Evolutionary conservation across 257 asterid genomes (phyloP), one percentile per base, ranked within the genome.

Genomic region (Dorcoceras hygrometricum): DNA sequence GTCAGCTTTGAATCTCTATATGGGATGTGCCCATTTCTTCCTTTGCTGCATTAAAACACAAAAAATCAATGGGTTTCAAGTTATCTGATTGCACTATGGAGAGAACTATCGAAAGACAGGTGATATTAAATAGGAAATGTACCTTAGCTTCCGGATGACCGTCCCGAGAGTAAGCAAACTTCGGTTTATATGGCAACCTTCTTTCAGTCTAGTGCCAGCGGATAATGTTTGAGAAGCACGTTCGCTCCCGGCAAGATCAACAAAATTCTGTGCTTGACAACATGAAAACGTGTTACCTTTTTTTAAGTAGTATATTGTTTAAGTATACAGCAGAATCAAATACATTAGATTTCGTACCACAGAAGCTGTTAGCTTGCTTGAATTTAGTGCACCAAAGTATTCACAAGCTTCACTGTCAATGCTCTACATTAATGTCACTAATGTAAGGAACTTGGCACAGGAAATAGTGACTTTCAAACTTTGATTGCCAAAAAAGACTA

Each of bases 171-270:
- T 85, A n/a, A 92, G 90, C 76, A 92, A 77, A 77, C 98, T 92
- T 68, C 98, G 95, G 54, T 94, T 94, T 65, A 94, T 94, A 76
- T 94, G 97, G 80, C 85, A 73, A 12, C 96, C 97, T 76, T 94
- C 99, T 74, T 94, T 90, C 28, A 88, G 65, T 50, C 96, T 79
- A 8, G 92, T 72, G 24, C 87, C 89, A 14, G 83, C 91, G 34
- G 95, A 81, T 62, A 69, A 46, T 24, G 96, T 86, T 74, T 90
- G 97, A 67, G 97, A 89, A 60, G 95, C 87, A 51, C 98, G 97
- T 78, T 93, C 97, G 62, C 98, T 93, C 79, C 96, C 97, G 6
- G 97, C 98, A 57, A 93, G 95, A 87, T 93, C 96, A 59, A 93
- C 91, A 65, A 93, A 88, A 75, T 82, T 82, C 98, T 90, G 71